Evolutionary conservation across 352 stramenopile species (phyloP), one percentile per base, ranked within the genome.

Genomic region (Elongisporangium undulatum): DNA sequence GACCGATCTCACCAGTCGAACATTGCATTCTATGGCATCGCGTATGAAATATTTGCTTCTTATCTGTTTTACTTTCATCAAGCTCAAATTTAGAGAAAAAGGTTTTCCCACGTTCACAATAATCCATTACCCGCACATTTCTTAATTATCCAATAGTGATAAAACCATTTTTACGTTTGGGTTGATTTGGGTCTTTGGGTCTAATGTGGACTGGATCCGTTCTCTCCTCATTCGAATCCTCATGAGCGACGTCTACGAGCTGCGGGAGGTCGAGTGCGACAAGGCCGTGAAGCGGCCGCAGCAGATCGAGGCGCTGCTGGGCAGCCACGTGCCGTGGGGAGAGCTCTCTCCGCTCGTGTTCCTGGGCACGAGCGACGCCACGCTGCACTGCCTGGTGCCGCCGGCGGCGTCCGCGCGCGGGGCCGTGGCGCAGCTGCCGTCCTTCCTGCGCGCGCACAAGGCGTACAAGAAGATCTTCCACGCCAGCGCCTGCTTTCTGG

Each of bases 401-500:
- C 45, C 56, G 12, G 49, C 49, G 8, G 29, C 29, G 29, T 41
- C 23, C 22, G 63, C 74, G 21, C 41, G 21, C 21, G 56, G 41
- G 9, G 12, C 52, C 19, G 55, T 51, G 15, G 20, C 54, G 21
- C 60, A 61, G 16, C 57, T 68, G 12, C 29, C 29, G 29, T 63
- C 55, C 24, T 72, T 62, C 15, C 39, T 89, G 50, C 71, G 68
- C 26, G 85, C 64, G 66, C 80, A 90, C 53, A 59, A 77, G 22
- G 72, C 81, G 41, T 80, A 83, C 66, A 89, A 87, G 58, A 77
- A 76, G 50, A 54, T 91, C 16, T 90, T 68, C 61, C 78, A 91
- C 61, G 19, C 68, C 6, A 70, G 67, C 63, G 72, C 78, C 39
- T 55, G 61, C 23, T 77, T 92, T 29, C 55, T 95, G 24, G 82